Conservation (phyloP, 139 green algal genomes). For the Chlorella sp. region DNA sequence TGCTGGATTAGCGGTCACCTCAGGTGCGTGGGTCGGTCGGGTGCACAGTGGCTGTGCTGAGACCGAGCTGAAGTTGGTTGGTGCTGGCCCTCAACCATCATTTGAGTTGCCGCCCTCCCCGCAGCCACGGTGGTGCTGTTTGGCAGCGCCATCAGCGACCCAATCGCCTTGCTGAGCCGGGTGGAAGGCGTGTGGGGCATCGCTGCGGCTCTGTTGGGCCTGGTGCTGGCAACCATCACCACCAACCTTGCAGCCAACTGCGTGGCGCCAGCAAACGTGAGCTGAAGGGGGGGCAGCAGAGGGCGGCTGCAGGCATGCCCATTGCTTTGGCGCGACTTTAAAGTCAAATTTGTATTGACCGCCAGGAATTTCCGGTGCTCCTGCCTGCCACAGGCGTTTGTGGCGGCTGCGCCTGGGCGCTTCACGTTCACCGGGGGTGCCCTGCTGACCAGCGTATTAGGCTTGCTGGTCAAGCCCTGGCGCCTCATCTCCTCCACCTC, state of each 20-base stretch:
- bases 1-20: conserved; percentile 80
- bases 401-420: neutral
- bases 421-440: neutral
- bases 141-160: conserved; percentile 77
- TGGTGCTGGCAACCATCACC: conserved; percentile 81
- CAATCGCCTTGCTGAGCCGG: conserved; percentile 69
- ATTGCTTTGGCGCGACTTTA: too few relatives aligned
- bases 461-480: conserved; percentile 3
- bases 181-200: conserved; percentile 60
- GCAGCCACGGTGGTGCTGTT: conserved; percentile 79
- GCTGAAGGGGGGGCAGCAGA: neutral
- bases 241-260: conserved; percentile 93
- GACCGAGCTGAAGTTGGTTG: too few relatives aligned
- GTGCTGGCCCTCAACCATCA: too few relatives aligned
- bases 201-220: conserved; percentile 65
- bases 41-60: too few relatives aligned
- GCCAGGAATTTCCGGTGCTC: neutral
- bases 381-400: neutral
- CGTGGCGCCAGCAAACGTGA: conserved; percentile 63
- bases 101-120: too few relatives aligned
- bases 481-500: conserved; percentile 10
- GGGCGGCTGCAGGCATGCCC: too few relatives aligned
- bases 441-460: conserved; percentile 14
- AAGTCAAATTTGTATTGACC: too few relatives aligned
- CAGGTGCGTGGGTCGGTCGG: neutral